Base-by-base conservation (phyloP, 345 rosid genomes). In the Citrus glauca region DNA sequence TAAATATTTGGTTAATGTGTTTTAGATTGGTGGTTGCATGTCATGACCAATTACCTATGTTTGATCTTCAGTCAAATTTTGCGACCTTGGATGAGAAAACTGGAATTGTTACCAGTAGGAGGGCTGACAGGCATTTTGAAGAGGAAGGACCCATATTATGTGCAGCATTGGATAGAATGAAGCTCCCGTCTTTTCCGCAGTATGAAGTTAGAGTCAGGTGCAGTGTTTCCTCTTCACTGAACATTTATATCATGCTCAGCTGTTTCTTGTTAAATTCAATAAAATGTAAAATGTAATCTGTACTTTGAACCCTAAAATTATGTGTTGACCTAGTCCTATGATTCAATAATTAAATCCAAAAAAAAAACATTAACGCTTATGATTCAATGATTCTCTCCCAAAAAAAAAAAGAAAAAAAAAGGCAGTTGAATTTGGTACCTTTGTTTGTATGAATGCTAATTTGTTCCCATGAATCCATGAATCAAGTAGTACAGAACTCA, bases 91-190 rank as follows among this genome's bases (percentile, higher is more conserved):
- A 96, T 80, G 97, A 87, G 85, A 87, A 89, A 85, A 86, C 94
- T 79, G 98, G 98, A 72, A 75, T 90, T 67, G 97, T 96, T 71
- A 81, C 82, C 66, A 91, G 97, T 76, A 86, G 99, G 78, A 90
- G 99, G 83, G 98, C 98, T 84, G 99, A 96, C 81, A 83, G 99
- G 81, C 97, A 94, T 83, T 96, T 96, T 75, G 99, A 94, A 84
- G 95, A 94, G 84, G 97, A 94, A 88, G 99, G 98, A 40, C 99
- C 97, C n/a, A 87, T 92, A 62, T 92, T 96, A 35, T 96, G 97
- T 83, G 85, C 92, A 22, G 98, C 98, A 65, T 86, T 96, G 71
- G 98, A 96, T 86, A 87, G 91, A 66, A 87, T 96, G 97, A 96
- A 89, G 84, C 91, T 96, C 71, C 92, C 95, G 9, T 89, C 93